phyloP scores from a whole-genome alignment of 192 early-diverging fungal genomes.

The Coemansia nantahalensis region DNA sequence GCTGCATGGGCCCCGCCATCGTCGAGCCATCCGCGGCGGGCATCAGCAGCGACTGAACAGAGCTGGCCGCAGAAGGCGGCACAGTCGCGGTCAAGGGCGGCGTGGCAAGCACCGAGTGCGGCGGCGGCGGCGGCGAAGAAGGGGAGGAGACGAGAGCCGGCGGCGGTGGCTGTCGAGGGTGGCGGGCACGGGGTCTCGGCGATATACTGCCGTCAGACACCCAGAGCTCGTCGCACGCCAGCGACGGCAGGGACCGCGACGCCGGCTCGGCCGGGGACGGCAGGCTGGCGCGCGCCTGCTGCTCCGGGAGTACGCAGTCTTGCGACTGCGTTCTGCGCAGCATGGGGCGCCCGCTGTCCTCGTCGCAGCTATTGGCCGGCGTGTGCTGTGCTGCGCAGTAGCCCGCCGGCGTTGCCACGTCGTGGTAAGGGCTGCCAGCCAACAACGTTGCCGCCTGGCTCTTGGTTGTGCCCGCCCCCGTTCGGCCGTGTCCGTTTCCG shows the following conservation, averaged over 20 bases:
- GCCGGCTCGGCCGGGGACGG: not conserved
- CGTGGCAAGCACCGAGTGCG: conserved; percentile 3
- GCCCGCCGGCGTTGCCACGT: not conserved
- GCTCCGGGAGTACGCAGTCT: not conserved
- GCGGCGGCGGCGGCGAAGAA: not conserved
- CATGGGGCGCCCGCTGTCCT: not conserved
- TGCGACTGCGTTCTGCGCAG: conserved; percentile 7
- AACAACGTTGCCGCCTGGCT: conserved; percentile 1
- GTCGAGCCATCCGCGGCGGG: not conserved
- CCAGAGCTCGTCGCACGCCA: not conserved
- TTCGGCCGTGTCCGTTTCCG: too few relatives aligned
- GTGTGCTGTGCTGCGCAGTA: conserved; percentile 1
- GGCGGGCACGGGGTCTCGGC: too few relatives aligned
- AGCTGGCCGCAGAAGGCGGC: conserved; percentile 3
- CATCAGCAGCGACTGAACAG: conserved; percentile 18
- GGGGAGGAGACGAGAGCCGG: not conserved
- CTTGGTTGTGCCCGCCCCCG: too few relatives aligned
- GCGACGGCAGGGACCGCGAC: conserved; percentile 2
- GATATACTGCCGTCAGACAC: too few relatives aligned
- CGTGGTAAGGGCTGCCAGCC: conserved; percentile 1
- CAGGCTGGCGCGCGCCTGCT: not conserved
- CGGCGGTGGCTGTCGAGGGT: too few relatives aligned
- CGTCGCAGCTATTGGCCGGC: not conserved
- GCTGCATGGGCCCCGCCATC: too few relatives aligned
- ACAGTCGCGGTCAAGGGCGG: conserved; percentile 10